Base-by-base conservation (phyloP, 768 basidiomycete species). In the Hypsizygus marmoreus region DNA sequence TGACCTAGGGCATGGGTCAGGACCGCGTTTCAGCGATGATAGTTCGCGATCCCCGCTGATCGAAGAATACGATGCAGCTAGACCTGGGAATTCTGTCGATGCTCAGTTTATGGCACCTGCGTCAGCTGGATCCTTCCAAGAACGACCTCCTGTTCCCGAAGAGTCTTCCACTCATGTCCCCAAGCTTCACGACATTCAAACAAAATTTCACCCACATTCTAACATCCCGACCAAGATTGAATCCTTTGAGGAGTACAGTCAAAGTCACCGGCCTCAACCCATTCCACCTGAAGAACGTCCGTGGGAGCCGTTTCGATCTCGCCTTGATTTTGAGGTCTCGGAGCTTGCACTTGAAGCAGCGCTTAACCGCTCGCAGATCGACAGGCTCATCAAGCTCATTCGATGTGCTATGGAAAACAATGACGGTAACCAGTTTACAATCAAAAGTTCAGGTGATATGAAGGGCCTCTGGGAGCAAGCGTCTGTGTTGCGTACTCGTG, bases 241-340 rank as follows among this genome's bases (percentile, higher is more conserved):
- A 7, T 47, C 34, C 17, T 62, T 60, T 32, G 38, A 51, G 8
- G 50, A 56, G 1, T 60, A 55, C 25, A 22, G 14, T 9, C 17
- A 19, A 2, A 17, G 19, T 1, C 19, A 25, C 13, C 20, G 2
- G 35, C 16, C 4, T 7, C 8, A 4, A 16, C 8, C 20, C 7
- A 10, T n/a, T 32, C 35, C 47, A 16, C 34, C 37, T 2, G 55
- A 59, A 22, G 19, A 25, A 4, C 25, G 53, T 30, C 66, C 62
- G 0, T 69, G 62, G 61, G 10, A 30, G 12, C 65, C 63, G 20
- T 67, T 64, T 40, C 46, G 23, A 6, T 51, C 54, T 12, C 39
- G 45, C 1, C 31, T 59, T 13, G 59, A 69, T 45, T 66, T 65
- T 34, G 59, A 65, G 33, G 50, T 67, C 36, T 54, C 60, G 0